phyloP scores from a whole-genome alignment of 305 asterid species.

The Fraxinus xanthoxyloides region DNA sequence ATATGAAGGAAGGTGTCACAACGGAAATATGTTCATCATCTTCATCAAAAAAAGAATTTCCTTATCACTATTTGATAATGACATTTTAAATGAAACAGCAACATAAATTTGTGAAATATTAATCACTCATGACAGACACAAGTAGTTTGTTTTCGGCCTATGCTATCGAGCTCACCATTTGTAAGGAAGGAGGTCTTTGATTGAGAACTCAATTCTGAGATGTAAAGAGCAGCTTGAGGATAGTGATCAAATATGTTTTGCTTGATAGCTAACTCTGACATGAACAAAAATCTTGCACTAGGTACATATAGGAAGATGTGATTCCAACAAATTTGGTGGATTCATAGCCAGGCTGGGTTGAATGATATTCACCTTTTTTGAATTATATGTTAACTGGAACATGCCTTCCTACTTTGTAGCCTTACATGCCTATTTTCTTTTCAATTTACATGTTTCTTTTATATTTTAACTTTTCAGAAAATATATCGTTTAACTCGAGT shows the following conservation, averaged over 20 bases:
- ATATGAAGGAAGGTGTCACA: not conserved
- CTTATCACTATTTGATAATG: not conserved
- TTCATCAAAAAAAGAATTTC: not conserved
- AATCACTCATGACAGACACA: not conserved
- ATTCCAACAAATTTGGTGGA: not conserved
- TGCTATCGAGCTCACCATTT: not conserved
- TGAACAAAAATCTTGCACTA: not conserved
- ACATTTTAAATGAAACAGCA: not conserved
- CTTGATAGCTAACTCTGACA: not conserved
- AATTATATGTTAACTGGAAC: not conserved
- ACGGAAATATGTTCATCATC: not conserved
- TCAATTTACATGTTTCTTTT: conserved; percentile 5
- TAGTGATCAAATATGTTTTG: not conserved
- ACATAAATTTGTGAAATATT: not conserved
- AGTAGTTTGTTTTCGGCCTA: not conserved
- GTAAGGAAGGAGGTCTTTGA: not conserved
- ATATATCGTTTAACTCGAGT: conserved; percentile 23
- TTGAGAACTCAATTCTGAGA: not conserved
- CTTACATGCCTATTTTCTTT: conserved; percentile 16
- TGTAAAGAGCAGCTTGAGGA: not conserved
- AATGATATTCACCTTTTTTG: not conserved
- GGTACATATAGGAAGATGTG: not conserved
- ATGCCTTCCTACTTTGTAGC: conserved; percentile 6
- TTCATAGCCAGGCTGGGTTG: conserved; percentile 1
- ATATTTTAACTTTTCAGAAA: not conserved